phyloP scores from a whole-genome alignment of 1,284 basidiomycete species.

The Serendipita sp. region DNA sequence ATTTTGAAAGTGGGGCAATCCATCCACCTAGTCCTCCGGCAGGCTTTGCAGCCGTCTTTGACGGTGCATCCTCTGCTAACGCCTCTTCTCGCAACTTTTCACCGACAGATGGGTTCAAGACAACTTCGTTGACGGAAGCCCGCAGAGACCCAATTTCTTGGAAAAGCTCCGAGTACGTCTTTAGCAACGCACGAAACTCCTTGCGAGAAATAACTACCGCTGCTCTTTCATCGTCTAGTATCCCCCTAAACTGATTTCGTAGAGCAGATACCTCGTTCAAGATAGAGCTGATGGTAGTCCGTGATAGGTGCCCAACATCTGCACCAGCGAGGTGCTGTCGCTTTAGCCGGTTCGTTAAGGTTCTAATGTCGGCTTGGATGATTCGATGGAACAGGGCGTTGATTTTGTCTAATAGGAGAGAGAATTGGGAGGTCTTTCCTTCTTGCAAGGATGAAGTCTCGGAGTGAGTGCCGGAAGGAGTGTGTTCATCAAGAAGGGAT shows the following conservation, averaged over 20 bases:
- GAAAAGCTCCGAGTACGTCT: conserved; percentile 75
- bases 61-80: conserved; percentile 37
- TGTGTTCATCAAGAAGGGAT: conserved; percentile 25
- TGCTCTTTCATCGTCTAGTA: conserved; percentile 53
- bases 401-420: conserved; percentile 58
- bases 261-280: conserved; percentile 57
- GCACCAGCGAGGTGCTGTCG: conserved; percentile 74
- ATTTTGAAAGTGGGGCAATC: conserved; percentile 71
- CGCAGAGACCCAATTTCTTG: conserved; percentile 73
- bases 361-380: conserved; percentile 71
- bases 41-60: conserved; percentile 18
- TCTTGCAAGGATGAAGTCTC: conserved; percentile 13
- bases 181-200: conserved; percentile 75
- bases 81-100: conserved; percentile 54
- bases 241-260: conserved; percentile 61
- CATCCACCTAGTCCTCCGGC: conserved; percentile 35
- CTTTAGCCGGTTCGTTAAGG: conserved; percentile 79
- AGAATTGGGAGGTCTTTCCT: background rate
- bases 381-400: conserved; percentile 54
- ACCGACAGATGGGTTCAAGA: conserved; percentile 74
- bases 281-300: conserved; percentile 66
- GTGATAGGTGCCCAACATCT: conserved; percentile 80
- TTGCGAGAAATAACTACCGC: conserved; percentile 56
- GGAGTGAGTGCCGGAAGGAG: conserved; percentile 36
- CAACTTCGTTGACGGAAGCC: conserved; percentile 75